Base-by-base conservation (phyloP, 768 basidiomycete genomes). In the Boletus tylopilopsis region DNA sequence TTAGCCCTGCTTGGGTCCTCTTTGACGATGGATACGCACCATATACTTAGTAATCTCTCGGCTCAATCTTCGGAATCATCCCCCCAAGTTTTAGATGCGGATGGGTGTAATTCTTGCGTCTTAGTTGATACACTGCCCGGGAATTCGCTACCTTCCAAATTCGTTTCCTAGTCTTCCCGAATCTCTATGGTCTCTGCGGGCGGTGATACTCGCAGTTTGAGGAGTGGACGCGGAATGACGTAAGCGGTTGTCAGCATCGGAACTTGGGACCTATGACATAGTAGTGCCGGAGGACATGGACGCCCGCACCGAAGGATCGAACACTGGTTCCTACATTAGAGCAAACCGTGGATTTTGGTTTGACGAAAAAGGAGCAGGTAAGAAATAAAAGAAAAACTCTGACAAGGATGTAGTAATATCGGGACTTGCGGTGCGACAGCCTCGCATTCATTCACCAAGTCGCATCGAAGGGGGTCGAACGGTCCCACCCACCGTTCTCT, bases 1-100 rank as follows among this genome's bases (percentile, higher is more conserved):
- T 45, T 19, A 51, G 22, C 22, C 21, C n/a, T 36, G 13, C 10
- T n/a, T n/a, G n/a, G 38, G 18, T 12, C 41, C n/a, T n/a, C n/a
- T n/a, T n/a, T n/a, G 15, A 12, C 19, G 4, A 23, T 36, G n/a
- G 24, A 34, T 35, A 18, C 33, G 63, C 67, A 80, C 79, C 81
- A 47, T 79, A 79, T 16, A 82, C 81, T 56, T 84, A 79, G n/a
- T n/a, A 79, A 63, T 85, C 80, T 0, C 84, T 83, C 3, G 84
- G 82, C 36, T 78, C 67, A 2, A 87, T 81, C 16, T 49, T 66
- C 0, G 84, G 82, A 35, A 85, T 84, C 1, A 77, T 81, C 55
- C 71, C 59, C 6, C 64, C 70, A 18, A 87, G 69, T 47, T 68
- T 62, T n/a, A 87, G 60, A 64, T 87, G 84, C 0, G 85, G 85